Percentiles rank a stretch among this genome's conserved stretches.
Conservation (phyloP, 2,329 filamentous ascomycete species). For the Thielaviopsis ethacetica region DNA sequence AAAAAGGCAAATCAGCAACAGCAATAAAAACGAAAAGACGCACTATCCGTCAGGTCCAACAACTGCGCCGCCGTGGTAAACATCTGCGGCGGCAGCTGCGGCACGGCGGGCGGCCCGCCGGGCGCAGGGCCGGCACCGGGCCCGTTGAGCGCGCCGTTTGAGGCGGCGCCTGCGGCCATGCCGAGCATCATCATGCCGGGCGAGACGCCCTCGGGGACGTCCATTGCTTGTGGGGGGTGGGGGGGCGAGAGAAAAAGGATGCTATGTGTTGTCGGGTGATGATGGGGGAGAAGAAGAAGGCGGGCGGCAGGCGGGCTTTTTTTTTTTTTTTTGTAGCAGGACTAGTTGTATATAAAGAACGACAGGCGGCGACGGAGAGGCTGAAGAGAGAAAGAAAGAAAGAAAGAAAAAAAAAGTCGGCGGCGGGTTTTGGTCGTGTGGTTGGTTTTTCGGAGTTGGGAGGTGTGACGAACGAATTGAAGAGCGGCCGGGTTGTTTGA, state of each 20-base stretch:
- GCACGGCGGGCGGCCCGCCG: conserved; percentile 31
- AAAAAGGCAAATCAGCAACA: not conserved
- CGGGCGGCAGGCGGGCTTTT: too few species aligned
- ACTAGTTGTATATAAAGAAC: too few species aligned
- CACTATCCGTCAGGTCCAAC: conserved; percentile 93
- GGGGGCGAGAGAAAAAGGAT: not conserved
- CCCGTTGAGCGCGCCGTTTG: conserved; percentile 17
- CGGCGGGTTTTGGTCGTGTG: too few species aligned
- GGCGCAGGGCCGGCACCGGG: conserved; percentile 12
- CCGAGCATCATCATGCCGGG: conserved; percentile 6
- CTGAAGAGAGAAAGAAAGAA: too few species aligned
- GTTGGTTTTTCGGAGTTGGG: too few species aligned
- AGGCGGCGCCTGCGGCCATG: conserved; percentile 15
- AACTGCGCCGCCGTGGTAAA: conserved; percentile 95
- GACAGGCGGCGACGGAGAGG: too few species aligned
- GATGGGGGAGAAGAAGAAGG: not conserved
- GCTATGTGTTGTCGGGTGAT: not conserved
- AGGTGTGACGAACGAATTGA: too few species aligned
- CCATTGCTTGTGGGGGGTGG: too few species aligned
- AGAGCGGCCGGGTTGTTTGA: too few species aligned
- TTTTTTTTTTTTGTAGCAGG: too few species aligned
- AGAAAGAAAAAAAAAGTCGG: too few species aligned
- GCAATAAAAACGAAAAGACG: conserved; percentile 21
- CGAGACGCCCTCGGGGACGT: conserved; percentile 3
- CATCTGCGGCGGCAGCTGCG: conserved; percentile 79